phyloP scores from a whole-genome alignment of 2,329 filamentous ascomycete genomes.

The Esteya vermicola region DNA sequence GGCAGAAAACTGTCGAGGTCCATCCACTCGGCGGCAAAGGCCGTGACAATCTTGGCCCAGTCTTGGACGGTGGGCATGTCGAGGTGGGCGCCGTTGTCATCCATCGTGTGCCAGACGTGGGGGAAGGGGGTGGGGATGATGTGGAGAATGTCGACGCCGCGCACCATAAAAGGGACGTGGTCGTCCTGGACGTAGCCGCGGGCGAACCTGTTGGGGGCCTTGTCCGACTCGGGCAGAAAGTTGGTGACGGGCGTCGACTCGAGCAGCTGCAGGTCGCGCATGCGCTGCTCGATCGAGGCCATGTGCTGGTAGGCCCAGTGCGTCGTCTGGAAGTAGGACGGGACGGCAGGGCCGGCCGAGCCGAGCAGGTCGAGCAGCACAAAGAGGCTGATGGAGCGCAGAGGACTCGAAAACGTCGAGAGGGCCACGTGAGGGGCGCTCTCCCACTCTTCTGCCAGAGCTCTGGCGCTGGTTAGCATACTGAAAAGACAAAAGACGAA shows the following conservation, averaged over 20 bases:
- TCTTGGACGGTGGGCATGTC: slow-evolving; percentile 70
- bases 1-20: slow-evolving; percentile 38
- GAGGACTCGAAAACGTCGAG: slow-evolving; percentile 59
- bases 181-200: slow-evolving; percentile 60
- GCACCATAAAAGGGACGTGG: slow-evolving; percentile 76
- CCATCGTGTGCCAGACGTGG: slow-evolving; percentile 68
- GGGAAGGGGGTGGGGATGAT: slow-evolving; percentile 80
- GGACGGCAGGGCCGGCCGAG: slow-evolving; percentile 43
- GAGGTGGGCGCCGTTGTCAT: slow-evolving; percentile 73
- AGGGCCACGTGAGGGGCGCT: slow-evolving; percentile 49
- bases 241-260: slow-evolving; percentile 24
- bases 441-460: slow-evolving; percentile 76
- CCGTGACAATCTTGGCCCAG: slow-evolving; percentile 74
- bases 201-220: slow-evolving; percentile 31
- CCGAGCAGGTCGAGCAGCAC: slow-evolving; percentile 46
- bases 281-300: slow-evolving; percentile 47
- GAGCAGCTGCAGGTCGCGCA: slow-evolving; percentile 42
- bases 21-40: slow-evolving; percentile 85
- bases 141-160: slow-evolving; percentile 80
- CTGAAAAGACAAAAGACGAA: not conserved
- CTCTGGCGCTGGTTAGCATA: slow-evolving; percentile 19
- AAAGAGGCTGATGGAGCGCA: slow-evolving; percentile 65
- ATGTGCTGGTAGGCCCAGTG: slow-evolving; percentile 69
- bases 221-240: slow-evolving; percentile 55
- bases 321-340: slow-evolving; percentile 64